Evolutionary conservation across 2,329 filamentous ascomycete species (phyloP).

Genomic region (Fusarium guadeloupense): DNA sequence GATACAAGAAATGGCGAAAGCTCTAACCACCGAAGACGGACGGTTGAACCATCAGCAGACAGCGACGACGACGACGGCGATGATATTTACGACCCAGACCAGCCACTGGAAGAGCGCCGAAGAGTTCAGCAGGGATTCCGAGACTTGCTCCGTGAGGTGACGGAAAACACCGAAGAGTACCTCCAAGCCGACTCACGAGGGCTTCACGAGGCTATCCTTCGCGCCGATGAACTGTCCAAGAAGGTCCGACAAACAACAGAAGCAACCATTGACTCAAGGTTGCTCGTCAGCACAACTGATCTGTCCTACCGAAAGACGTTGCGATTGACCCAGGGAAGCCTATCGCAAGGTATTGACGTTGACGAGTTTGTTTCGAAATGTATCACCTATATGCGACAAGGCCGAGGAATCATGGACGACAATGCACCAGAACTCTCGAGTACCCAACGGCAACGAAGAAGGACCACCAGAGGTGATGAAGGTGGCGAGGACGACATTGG

Average conservation of each 20-base stretch:
- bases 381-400: slow-evolving; percentile 84
- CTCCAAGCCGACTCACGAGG: slow-evolving; percentile 71
- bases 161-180: slow-evolving; percentile 79
- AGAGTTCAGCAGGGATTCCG: slow-evolving; percentile 75
- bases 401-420: slow-evolving; percentile 63
- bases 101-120: slow-evolving; percentile 78
- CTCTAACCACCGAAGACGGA: slow-evolving; percentile 41
- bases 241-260: slow-evolving; percentile 88
- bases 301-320: slow-evolving; percentile 81
- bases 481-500: slow-evolving; percentile 68
- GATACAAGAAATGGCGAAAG: slow-evolving; percentile 37
- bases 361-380: slow-evolving; percentile 94
- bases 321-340: slow-evolving; percentile 76
- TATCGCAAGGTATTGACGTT: slow-evolving; percentile 80
- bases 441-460: slow-evolving; percentile 58
- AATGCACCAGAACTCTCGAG: slow-evolving; percentile 60
- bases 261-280: slow-evolving; percentile 87
- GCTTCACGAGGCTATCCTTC: slow-evolving; percentile 71
- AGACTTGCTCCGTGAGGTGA: slow-evolving; percentile 66
- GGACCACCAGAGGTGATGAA: slow-evolving; percentile 54
- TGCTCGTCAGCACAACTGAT: slow-evolving; percentile 83
- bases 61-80: slow-evolving; percentile 33
- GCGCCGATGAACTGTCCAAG: slow-evolving; percentile 71
- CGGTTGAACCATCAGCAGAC: slow-evolving; percentile 34
- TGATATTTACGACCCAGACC: slow-evolving; percentile 81